Evolutionary conservation across 2,329 filamentous ascomycete species (phyloP), one percentile per base, ranked within the genome.

Genomic region (Colletotrichum simmondsii): DNA sequence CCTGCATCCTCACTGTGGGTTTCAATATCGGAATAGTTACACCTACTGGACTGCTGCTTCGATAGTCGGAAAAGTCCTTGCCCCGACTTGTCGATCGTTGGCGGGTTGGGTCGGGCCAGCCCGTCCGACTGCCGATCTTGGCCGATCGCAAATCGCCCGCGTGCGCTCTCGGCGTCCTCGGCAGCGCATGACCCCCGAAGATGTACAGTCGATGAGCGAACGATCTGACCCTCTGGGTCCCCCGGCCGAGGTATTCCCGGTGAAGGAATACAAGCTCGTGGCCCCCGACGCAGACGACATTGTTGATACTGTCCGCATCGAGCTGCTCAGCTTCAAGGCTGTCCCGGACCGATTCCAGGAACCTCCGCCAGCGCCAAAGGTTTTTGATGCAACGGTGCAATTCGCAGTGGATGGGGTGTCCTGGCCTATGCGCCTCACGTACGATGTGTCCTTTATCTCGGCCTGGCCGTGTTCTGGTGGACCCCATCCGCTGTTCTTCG

Each of bases 71-170:
- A 95, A 94, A 78, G 93, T 95, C 3, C 85, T 95, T 8, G 92
- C 91, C 52, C 91, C 92, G 28, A 94, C 92, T 0, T 94, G 93
- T 76, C 89, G 88, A 75, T 88, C 92, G 67, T 87, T 93, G 24
- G 92, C 90, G 56, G 93, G 93, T 28, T 95, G 93, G 93, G 85
- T 95, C 52, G 93, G 93, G 0, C 93, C 93, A 2, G 92, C 91
- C 35, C 88, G 91, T 8, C 92, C 92, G 26, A 92, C 92, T 2
- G 83, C 86, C 4, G 92, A 94, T 78, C 88, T 95, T 4, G 87
- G 86, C 61, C 89, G 90, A 49, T 91, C 91, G 2, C 92, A 95
- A 80, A 93, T 94, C 74, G 92, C 92, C 0, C 87, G 92, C 42
- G 89, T 95, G 69, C 90, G 91, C 72, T 88, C 92, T 70, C 87